Conservation (phyloP, 768 basidiomycete species). For the Mycena venus region DNA sequence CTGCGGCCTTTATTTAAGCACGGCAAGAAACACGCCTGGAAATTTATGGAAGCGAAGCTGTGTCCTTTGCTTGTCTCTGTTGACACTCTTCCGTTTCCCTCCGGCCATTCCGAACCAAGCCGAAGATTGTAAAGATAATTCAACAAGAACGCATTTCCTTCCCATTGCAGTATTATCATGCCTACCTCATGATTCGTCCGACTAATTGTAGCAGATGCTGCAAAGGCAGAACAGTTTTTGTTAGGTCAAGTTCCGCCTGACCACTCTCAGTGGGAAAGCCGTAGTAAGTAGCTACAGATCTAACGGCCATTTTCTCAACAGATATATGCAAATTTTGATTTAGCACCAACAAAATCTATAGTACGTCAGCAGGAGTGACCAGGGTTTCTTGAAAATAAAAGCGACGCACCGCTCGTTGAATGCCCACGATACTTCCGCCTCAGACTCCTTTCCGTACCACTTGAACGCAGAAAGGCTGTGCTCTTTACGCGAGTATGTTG, state of each 20-base stretch:
- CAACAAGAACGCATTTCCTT: too few species aligned
- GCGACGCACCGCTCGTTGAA: slow-evolving; percentile 61
- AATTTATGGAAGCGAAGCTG: not conserved
- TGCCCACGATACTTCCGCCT: slow-evolving; percentile 55
- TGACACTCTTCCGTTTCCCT: not conserved
- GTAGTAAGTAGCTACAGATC: too few species aligned
- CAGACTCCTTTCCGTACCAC: slow-evolving; percentile 60
- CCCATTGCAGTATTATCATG: too few species aligned
- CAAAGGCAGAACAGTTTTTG: too few species aligned
- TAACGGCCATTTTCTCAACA: too few species aligned
- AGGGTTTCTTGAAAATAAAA: not conserved
- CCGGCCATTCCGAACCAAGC: not conserved
- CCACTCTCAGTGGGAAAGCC: too few species aligned
- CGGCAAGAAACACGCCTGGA: not conserved
- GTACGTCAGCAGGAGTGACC: not conserved
- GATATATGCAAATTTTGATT: too few species aligned
- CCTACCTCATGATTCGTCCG: too few species aligned
- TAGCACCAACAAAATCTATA: slow-evolving; percentile 59
- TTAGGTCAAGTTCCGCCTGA: too few species aligned
- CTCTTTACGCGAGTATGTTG: slow-evolving; percentile 48
- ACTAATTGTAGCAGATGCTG: too few species aligned
- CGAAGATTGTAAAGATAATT: too few species aligned
- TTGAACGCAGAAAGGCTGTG: slow-evolving; percentile 61
- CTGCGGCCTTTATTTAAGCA: not conserved
- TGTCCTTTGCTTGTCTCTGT: too few species aligned